Base-by-base conservation (phyloP, 225 moss, liverwort and hornwort species). In the Neckera pumila region DNA sequence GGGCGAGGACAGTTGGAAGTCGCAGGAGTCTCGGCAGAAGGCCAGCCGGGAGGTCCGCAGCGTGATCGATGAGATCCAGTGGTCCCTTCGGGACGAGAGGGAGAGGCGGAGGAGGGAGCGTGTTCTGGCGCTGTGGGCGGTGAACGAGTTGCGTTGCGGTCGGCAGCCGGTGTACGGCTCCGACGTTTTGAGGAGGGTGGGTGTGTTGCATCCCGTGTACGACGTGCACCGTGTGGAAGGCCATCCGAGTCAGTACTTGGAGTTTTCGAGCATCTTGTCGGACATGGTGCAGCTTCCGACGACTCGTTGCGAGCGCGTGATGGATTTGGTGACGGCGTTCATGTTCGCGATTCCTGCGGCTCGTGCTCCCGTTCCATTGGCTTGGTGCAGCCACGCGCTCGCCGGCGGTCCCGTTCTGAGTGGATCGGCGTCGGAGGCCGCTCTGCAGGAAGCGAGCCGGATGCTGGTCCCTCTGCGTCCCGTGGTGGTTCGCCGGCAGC, bases 301-400 rank as follows among this genome's bases (percentile, higher is more conserved):
- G 84, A 92, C 93, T 75, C 95, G 98, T 38, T 95, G 93, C 82
- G 93, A 95, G 49, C 90, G 86, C 79, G 87, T 93, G 88, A 89
- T 97, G 92, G 95, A 91, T 73, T 64, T 96, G 89, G 93, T 98
- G 90, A 93, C 96, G 73, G 94, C 98, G 40, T 98, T 98, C 94
- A 93, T 97, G 87, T 98, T 97, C 80, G 94, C 96, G 71, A 97
- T 96, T 71, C 98, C 97, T 82, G 97, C 98, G 49, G 97, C 97
- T 45, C 95, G 97, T 69, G 97, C 98, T 56, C 96, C 96, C 62
- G 61, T 91, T 42, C 95, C 97, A 17, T 85, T 92, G 87, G 97
- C 91, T 12, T 98, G 98, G 98, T 97, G 96, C 91, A 98, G 96
- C 92, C 94, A 87, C 54, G 90, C 88, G 82, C 40, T 82, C 21